Conservation (phyloP, 2,329 filamentous ascomycete species). For the Exophiala sp. region DNA sequence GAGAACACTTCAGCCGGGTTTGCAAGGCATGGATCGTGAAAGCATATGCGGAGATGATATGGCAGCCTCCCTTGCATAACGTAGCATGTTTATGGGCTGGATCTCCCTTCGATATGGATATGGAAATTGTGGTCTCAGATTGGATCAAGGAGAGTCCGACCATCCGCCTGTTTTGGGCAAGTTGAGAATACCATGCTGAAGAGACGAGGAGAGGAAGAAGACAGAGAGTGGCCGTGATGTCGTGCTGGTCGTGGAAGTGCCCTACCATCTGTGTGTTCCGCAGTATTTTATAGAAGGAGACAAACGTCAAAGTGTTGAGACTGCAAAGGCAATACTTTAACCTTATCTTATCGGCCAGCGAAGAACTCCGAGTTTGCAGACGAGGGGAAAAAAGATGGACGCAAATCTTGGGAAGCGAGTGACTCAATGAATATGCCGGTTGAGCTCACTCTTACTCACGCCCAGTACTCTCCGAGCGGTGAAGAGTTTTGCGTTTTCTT, state of each 20-base stretch:
- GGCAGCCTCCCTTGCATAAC: constrained; percentile 7
- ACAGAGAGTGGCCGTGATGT: too few species aligned
- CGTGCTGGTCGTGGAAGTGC: too few species aligned
- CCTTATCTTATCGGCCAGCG: neutral
- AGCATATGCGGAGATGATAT: neutral
- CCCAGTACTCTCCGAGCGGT: neutral
- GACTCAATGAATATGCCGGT: neutral
- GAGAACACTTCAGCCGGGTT: neutral
- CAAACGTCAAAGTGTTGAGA: neutral
- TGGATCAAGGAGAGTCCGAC: neutral
- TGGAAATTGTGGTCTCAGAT: constrained; percentile 14
- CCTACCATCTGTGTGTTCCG: too few species aligned
- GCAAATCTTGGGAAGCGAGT: neutral
- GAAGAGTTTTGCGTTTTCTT: neutral
- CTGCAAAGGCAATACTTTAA: neutral
- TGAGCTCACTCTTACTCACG: neutral
- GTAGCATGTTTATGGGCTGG: neutral
- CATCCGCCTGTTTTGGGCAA: neutral
- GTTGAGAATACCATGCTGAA: neutral
- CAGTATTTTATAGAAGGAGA: too few species aligned
- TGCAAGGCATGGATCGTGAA: neutral
- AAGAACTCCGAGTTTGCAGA: neutral
- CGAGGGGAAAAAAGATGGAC: neutral
- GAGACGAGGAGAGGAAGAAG: neutral
- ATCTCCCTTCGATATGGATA: neutral